Evolutionary conservation across 306 rosid species (phyloP).

Genomic region (Cercis canadensis): DNA sequence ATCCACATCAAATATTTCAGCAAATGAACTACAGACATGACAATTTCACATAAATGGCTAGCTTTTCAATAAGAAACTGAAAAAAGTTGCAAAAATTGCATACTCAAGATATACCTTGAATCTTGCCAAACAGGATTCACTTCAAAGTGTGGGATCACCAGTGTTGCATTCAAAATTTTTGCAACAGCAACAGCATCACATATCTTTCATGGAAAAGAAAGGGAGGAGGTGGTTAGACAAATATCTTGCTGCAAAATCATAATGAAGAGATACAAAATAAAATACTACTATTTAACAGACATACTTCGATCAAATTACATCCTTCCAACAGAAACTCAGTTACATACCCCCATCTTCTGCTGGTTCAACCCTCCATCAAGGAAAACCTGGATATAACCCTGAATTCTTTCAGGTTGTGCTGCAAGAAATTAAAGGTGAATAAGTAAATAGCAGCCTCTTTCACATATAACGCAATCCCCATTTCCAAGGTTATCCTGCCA

Average conservation of each 20-base stretch:
- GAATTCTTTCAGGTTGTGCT: conserved; percentile 68
- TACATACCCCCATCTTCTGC: conserved; percentile 98
- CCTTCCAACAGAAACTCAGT: conserved; percentile 35
- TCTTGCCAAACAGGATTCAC: conserved; percentile 97
- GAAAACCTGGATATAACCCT: conserved; percentile 83
- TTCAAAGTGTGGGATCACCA: conserved; percentile 91
- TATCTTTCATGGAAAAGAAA: conserved; percentile 51
- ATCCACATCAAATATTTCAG: conserved; percentile 93
- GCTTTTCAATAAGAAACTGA: conserved; percentile 14
- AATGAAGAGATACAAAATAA: conserved; percentile 20
- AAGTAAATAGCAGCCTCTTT: conserved; percentile 20
- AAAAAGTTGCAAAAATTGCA: conserved; percentile 23
- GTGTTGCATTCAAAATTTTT: conserved; percentile 81
- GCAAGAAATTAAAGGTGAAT: conserved; percentile 41
- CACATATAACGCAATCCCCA: conserved; percentile 9
- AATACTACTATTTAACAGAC: conserved; percentile 31
- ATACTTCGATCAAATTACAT: conserved; percentile 30
- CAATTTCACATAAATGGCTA: conserved; percentile 12
- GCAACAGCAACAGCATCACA: conserved; percentile 99
- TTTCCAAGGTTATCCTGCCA: conserved; percentile 1
- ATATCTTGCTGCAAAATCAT: neutral
- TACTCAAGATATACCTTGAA: conserved; percentile 68
- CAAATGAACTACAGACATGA: conserved; percentile 70
- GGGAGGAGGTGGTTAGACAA: conserved; percentile 22
- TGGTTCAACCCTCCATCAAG: conserved; percentile 99